Base-by-base conservation (phyloP, 1,139 yeast genomes). In the Pichia sp. region DNA sequence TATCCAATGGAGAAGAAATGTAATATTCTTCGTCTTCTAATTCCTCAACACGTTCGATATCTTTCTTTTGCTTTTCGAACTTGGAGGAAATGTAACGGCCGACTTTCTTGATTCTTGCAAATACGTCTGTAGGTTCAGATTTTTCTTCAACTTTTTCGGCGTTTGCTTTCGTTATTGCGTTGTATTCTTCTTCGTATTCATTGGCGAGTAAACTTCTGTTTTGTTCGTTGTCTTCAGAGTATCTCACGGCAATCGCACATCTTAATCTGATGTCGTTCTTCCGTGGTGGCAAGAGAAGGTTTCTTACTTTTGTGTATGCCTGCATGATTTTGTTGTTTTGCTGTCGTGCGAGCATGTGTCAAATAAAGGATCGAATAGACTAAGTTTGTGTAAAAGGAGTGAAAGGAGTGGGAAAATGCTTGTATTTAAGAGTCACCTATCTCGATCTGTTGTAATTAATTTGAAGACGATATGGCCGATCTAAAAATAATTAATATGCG, bases 1-100 rank as follows among this genome's bases (percentile, higher is more conserved):
- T 34, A 22, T 55, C 57, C 17, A 53, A 42, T 10, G 56, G 56
- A 3, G 57, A 52, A 7, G 47, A 39, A 34, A 45, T 32, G 34
- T 47, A 50, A 28, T 36, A 48, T 31, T 48, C 45, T 40, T 48
- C 48, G 20, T 46, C 34, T 20, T 50, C 42, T 12, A 48, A 24
- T 27, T 50, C 44, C 30, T 41, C 41, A 19, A 34, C 28, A 6
- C 19, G 11, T 17, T 40, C 27, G 18, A 48, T n/a, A 12, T 34
- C 33, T 14, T 39, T 31, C 4, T 34, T 31, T 20, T 43, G 34
- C 12, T 20, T 34, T 19, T 28, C 8, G n/a, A 46, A 48, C n/a
- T 40, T 22, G 12, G 34, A 34, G 21, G 34, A 40, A 10, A 47
- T 30, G 6, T 10, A 8, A 34, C 36, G 37, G 15, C 45, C 19